Evolutionary conservation across 2,329 filamentous ascomycete genomes (phyloP), one percentile per base, ranked within the genome.

Genomic region (Endocalyx cinctus): DNA sequence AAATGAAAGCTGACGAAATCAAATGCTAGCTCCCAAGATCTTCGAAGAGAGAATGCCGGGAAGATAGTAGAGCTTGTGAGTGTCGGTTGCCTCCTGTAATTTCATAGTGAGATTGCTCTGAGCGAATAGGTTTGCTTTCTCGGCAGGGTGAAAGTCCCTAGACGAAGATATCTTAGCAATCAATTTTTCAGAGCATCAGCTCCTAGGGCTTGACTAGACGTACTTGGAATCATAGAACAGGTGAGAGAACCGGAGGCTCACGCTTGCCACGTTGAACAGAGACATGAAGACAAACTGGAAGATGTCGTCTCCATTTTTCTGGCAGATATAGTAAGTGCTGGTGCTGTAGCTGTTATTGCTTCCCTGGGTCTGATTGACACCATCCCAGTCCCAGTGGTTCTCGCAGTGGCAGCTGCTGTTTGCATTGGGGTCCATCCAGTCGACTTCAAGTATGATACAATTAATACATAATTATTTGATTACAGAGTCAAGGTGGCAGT

Each of bases 281-380:
- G 37, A 32, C 17, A 33, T n/a, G 20, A 46, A 44, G 27, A 38
- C 39, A 39, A 46, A 46, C 17, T 44, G 43, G 41, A 46, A 46
- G 5, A 35, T 4, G 17, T 31, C 35, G 33, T n/a, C 15, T 5
- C 12, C 19, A 10, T 36, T 28, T 10, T 25, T 10, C 13, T 35
- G 27, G 35, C 43, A 45, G 5, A 27, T 6, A 13, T 37, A 13
- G 35, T 45, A 45, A n/a, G n/a, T n/a, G 10, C 30, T 22, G 17
- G 35, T 40, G 32, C 28, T 41, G 37, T 38, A 34, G 26, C 31
- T 37, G 19, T 41, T 39, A 17, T 17, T 7, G 17, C 23, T 17
- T 10, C 34, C 23, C 14, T 31, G 17, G 5, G 14, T 12, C 11
- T 17, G 19, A 6, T 31, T 38, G 16, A 31, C 15, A 18, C 39